Base-by-base conservation (phyloP, 2,329 filamentous ascomycete genomes). In the Colletotrichum spaethianum region DNA sequence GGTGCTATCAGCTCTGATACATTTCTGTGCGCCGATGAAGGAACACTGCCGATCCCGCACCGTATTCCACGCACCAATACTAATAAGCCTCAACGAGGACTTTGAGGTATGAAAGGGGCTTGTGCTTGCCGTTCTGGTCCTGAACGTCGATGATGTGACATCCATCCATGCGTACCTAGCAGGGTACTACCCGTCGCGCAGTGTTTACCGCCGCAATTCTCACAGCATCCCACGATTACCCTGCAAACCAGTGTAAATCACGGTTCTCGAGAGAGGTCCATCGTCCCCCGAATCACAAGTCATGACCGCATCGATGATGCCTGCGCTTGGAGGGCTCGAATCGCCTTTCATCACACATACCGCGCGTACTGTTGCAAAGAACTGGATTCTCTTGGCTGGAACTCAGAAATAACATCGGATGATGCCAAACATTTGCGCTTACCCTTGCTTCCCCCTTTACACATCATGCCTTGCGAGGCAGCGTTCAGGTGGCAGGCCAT, bases 291-390 rank as follows among this genome's bases (percentile, higher is more conserved):
- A 42, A 56, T 50, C 48, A 53, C 14, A 23, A 44, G n/a, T 53
- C 38, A 4, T 16, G 16, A 31, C 18, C 28, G 23, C 69, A 68
- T 59, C 64, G 64, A 52, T 63, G 23, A 68, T 72, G 69, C 69
- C 50, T 68, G 69, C 18, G 5, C 8, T 23, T 6, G 3, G 8
- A 28, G 23, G 18, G 28, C 64, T 68, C 42, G 42, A 46, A 50
- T 14, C 12, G 68, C 26, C 38, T n/a, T 44, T 50, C 31, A 42
- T 44, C 23, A 23, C n/a, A 18, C 50, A 33, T 57, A 56, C 63
- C 57, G 64, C 56, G 63, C 44, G 69, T 59, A 42, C 62, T 8
- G 11, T 26, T 60, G 53, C 53, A 23, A 46, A 20, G 53, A 52
- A 52, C 63, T 59, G 16, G 26, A 38, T 36, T 26, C 4, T 33